Evolutionary conservation across 2,329 filamentous ascomycete genomes (phyloP), one percentile per base, ranked within the genome.

Genomic region (Colletotrichum cuscutae): DNA sequence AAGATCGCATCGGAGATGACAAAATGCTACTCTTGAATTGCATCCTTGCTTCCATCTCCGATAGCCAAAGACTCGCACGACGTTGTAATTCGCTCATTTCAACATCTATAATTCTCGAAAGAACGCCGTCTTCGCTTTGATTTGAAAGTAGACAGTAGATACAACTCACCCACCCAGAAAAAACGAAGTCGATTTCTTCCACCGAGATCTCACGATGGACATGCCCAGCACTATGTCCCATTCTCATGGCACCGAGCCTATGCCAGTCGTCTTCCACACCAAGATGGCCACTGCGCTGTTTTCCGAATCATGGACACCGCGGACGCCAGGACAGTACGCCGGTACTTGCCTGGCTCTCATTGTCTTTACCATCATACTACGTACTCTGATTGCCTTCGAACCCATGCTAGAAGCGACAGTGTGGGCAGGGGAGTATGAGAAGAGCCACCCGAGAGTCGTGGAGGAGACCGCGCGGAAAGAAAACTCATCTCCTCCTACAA

Each of bases 201-300:
- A 19, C 12, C 13, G 37, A 22, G 19, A 49, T 19, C 42, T 49
- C 7, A 8, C 8, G 42, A 49, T 49, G 42, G 42, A 49, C 3
- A 49, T 22, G 42, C 56, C 5, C 15, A 28, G 1, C 67, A 70
- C 28, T 28, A 49, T 9, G 19, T 22, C 6, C 11, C 24, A 22
- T 35, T 53, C 57, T 24, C 42, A 65, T 26, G 37, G 22, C 28
- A 1, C 15, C 1, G 35, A 8, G 35, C 22, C 64, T 12, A 72
- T 63, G 68, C 63, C 63, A 8, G 61, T 73, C 13, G 42, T 74
- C 46, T 74, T 72, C 35, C 72, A 74, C 26, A 67, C 57, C 28
- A 46, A 46, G 19, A 71, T 61, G 62, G 37, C 53, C 24, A 59
- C 64, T 30, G 15, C 63, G 35, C 35, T 67, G 13, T 46, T 67